These are phyloP conservation scores for Dissophora globulifera DNA, from an alignment of 192 early-diverging fungal genomes.

Conservation along the genomic window DNA sequence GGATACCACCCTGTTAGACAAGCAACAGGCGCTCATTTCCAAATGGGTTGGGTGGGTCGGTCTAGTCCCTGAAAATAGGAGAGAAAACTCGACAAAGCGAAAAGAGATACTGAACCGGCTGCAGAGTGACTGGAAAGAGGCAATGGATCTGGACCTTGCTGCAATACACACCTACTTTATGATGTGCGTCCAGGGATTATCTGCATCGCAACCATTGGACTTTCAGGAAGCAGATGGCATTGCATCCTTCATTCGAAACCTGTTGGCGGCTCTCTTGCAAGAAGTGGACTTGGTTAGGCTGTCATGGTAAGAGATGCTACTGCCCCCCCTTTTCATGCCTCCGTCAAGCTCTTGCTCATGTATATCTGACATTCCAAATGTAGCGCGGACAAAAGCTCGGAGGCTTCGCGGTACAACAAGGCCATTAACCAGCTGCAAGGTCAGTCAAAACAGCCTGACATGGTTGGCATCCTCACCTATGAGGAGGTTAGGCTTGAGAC, in stretches of 20 bases:
- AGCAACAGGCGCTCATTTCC: slow-evolving; percentile 37
- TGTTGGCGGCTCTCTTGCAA: slow-evolving; percentile 32
- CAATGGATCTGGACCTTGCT: slow-evolving; percentile 30
- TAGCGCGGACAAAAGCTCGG: slow-evolving; percentile 33
- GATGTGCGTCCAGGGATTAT: slow-evolving; percentile 33
- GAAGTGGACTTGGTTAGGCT: slow-evolving; percentile 46
- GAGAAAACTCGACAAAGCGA: slow-evolving; percentile 39
- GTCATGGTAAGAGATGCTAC: slow-evolving; percentile 35
- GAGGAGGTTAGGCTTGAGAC: slow-evolving; percentile 29
- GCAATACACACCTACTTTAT: slow-evolving; percentile 28
- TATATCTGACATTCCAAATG: slow-evolving; percentile 29
- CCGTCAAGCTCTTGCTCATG: slow-evolving; percentile 18
- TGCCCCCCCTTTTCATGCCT: slow-evolving; percentile 16
- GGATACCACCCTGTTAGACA: slow-evolving; percentile 33
- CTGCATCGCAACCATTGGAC: slow-evolving; percentile 40
- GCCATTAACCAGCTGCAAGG: slow-evolving; percentile 34
- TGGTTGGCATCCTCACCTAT: slow-evolving; percentile 31
- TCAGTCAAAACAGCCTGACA: slow-evolving; percentile 35
- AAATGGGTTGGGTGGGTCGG: slow-evolving; percentile 43
- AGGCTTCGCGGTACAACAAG: slow-evolving; percentile 36
- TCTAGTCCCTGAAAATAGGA: slow-evolving; percentile 39
- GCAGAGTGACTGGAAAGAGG: slow-evolving; percentile 35
- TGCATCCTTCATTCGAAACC: slow-evolving; percentile 38
- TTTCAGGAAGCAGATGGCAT: slow-evolving; percentile 42
- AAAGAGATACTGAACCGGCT: slow-evolving; percentile 17